Evolutionary conservation across 176 grass and related monocot species (phyloP), one percentile per base, ranked within the genome.

Genomic region (Dendrocalamus sinicus): DNA sequence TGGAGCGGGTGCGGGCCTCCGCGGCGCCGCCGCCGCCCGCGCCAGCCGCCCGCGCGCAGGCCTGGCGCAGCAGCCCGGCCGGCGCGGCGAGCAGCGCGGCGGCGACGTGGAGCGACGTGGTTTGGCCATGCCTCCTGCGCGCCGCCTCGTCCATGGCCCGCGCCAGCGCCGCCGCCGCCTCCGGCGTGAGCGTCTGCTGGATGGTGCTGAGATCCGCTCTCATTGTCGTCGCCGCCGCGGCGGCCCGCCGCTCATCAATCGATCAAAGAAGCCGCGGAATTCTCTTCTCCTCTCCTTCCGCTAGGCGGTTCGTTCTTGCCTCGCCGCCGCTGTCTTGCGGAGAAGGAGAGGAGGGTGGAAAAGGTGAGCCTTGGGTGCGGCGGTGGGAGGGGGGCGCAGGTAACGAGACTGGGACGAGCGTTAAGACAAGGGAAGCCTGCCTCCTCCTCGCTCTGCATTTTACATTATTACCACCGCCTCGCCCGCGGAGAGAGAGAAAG

Each of bases 171-270:
- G 81, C 87, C 23, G 95, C 95, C 41, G 89, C 95, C 61, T 95
- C 93, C 76, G 89, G 87, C 51, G 95, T 93, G 79, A 97, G 93
- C 60, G 95, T 97, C 75, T 97, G 95, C 59, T 95, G 95, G 81
- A 95, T 93, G 86, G 95, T 90, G 82, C 91, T 97, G 82, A 97
- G 89, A 90, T 94, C 95, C 51, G 91, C 82, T 93, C 95, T 95
- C 95, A 97, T 97, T 70, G 78, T 70, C 81, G 76, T 67, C 45
- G 24, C 28, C 62, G 79, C 50, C 30, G 12, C 23, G 5, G 55
- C 72, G 53, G 44, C 54, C 35, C 78, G 46, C 53, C 63, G 55
- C 71, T 91, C 90, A 91, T 91, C 59, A 87, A 87, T 83, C 84
- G 89, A 83, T 90, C 80, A 78, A 30, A 32, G 44, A 22, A 71